Evolutionary conservation across 805 yeast genomes (phyloP), one percentile per base, ranked within the genome.

Genomic region (Wickerhamiella allomyrinae): DNA sequence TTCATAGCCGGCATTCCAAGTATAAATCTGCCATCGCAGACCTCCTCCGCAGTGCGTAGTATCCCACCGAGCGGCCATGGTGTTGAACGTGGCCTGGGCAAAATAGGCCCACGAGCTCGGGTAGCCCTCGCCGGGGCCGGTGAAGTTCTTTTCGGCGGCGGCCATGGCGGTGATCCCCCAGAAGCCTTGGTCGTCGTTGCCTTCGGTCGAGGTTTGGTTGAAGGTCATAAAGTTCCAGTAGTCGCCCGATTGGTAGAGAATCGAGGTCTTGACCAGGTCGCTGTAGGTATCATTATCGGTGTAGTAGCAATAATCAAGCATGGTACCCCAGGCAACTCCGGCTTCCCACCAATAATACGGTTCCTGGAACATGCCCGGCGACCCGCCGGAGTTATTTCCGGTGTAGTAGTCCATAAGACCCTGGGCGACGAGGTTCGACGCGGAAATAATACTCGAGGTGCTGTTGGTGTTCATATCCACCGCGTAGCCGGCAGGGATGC

Each of bases 271-370:
- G 42, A 84, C 69, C 29, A 70, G 44, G 10, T 68, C 67, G 35
- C 71, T 79, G 52, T 74, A 82, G 1, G 87, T 74, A 48, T 70
- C 71, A 58, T 87, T 80, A 29, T 78, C 72, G 58, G 83, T 74
- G 57, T 69, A 78, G 50, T 58, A 76, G 64, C 84, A 70, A 60
- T 81, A 79, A 58, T 86, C 95, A 35, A 89, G 56, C 70, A 89
- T 65, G 15, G 81, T 69, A 7, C 95, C 94, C 83, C 86, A 85
- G 2, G 89, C 95, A 46, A 87, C 94, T 50, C 97, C 97, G 8
- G 96, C 94, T 64, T 86, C 85, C 96, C 96, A 87, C 98, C 97
- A 89, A 69, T 89, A 89, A 68, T 89, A 87, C 0, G 97, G 97
- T 56, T 69, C 65, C 10, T 77, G 66, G 59, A 91, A 87, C 86